phyloP scores from a whole-genome alignment of 2,329 filamentous ascomycete species.

The Rosellinia necatrix region DNA sequence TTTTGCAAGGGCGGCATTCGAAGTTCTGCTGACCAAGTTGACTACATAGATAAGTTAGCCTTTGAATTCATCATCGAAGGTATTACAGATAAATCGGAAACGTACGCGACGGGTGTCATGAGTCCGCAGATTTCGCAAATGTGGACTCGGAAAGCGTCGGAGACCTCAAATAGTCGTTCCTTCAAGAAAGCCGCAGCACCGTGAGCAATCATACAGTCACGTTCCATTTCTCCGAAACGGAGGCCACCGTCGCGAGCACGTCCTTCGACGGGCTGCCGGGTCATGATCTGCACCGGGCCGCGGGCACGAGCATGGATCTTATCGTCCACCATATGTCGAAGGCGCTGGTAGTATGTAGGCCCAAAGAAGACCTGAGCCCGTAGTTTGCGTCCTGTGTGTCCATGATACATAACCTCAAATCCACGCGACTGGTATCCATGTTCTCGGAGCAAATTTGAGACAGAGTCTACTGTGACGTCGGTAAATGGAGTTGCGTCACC shows the following conservation, averaged over 20 bases:
- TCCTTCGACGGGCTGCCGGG: constrained; percentile 95
- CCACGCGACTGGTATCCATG: constrained; percentile 96
- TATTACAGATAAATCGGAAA: constrained; percentile 38
- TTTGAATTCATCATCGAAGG: background rate
- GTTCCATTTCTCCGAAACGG: constrained; percentile 99
- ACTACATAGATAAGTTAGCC: constrained; percentile 49
- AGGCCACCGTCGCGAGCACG: constrained; percentile 96
- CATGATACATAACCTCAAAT: constrained; percentile 99
- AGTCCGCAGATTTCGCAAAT: constrained; percentile 98
- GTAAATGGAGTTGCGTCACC: constrained; percentile 98
- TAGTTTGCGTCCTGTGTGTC: constrained; percentile 92
- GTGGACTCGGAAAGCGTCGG: constrained; percentile 96
- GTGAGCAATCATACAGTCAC: constrained; percentile 99
- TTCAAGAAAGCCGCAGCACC: constrained; percentile 96
- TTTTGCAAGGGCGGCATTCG: constrained; percentile 96
- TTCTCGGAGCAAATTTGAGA: constrained; percentile 82
- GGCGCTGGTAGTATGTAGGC: constrained; percentile 97
- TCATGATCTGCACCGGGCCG: constrained; percentile 96
- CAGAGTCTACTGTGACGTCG: constrained; percentile 92
- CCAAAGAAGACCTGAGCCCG: constrained; percentile 95
- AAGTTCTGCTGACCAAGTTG: constrained; percentile 95
- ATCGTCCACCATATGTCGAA: constrained; percentile 99
- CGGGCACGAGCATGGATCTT: constrained; percentile 99
- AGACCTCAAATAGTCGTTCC: constrained; percentile 95
- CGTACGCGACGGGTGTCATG: constrained; percentile 99